phyloP scores from a whole-genome alignment of 257 asterid species.

The Handroanthus guayacan region DNA sequence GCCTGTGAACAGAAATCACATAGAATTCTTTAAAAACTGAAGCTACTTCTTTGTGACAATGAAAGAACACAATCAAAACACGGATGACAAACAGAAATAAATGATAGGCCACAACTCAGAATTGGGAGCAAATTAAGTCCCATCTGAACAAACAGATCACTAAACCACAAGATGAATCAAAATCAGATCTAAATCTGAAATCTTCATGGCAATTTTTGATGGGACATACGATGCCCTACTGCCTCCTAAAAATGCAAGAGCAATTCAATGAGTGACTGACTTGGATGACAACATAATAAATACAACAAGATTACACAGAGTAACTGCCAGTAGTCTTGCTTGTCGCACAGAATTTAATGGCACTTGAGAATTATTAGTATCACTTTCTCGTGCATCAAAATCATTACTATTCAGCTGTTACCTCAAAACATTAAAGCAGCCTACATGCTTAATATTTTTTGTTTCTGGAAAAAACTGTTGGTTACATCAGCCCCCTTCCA shows the following conservation, averaged over 20 bases:
- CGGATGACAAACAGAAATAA: background rate
- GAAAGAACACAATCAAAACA: slow-evolving; percentile 21
- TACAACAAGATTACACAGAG: slow-evolving; percentile 13
- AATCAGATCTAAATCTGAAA: background rate
- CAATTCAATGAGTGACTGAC: slow-evolving; percentile 12
- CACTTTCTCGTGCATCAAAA: slow-evolving; percentile 9
- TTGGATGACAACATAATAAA: slow-evolving; percentile 28
- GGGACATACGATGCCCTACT: background rate
- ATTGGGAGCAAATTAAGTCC: slow-evolving; percentile 18
- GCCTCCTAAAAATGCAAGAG: slow-evolving; percentile 29
- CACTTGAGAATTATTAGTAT: slow-evolving; percentile 20
- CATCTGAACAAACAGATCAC: slow-evolving; percentile 29
- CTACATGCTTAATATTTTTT: slow-evolving; percentile 7
- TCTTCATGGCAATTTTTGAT: slow-evolving; percentile 9
- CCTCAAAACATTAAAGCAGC: slow-evolving; percentile 21
- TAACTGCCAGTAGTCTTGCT: slow-evolving; percentile 13
- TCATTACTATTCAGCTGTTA: slow-evolving; percentile 5
- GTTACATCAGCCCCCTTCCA: slow-evolving; percentile 16
- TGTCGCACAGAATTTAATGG: slow-evolving; percentile 16
- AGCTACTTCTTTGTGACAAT: slow-evolving; percentile 17
- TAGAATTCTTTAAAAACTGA: slow-evolving; percentile 10
- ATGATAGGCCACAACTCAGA: slow-evolving; percentile 19
- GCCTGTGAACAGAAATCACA: slow-evolving; percentile 61
- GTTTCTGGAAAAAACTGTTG: slow-evolving; percentile 19
- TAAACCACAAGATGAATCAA: slow-evolving; percentile 22